Base-by-base conservation (phyloP, 352 stramenopile genomes). In the Plasmopara muralis region DNA sequence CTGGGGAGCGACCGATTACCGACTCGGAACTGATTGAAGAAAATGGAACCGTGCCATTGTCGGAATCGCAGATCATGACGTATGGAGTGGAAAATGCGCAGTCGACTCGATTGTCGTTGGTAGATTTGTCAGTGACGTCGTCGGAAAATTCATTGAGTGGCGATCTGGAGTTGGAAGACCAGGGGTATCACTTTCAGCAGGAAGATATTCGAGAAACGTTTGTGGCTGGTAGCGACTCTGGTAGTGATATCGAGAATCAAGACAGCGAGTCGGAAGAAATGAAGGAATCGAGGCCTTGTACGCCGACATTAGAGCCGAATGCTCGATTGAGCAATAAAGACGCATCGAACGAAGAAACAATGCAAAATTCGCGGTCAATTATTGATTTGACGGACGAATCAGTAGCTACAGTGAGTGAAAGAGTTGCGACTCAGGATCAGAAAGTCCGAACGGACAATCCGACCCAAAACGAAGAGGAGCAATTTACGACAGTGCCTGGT, bases 11-110 rank as follows among this genome's bases (percentile, higher is more conserved):
- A 25, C 53, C 68, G 25, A 61, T 49, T 2, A 85, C 68, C 1
- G 78, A 87, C 41, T 89, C 78, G 47, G 68, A 89, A 50, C 50
- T 89, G n/a, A 89, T 89, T 41, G 70, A 65, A 5, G 74, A 87
- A 43, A 87, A 89, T 33, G 78, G 74, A 0, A 45, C 49, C 0
- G 68, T 82, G 12, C 30, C 69, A 3, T 68, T 64, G 58, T 40
- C 44, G 0, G 60, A 72, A 44, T 74, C 57, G 0, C 64, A 78
- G 20, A 25, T 25, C 20, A 25, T 25, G 20, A 25, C 20, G 20
- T 25, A 25, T 25, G 20, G 3, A 25, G 20, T 25, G 20, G 20
- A 25, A 3, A 25, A 25, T 25, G 20, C 20, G 20, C 20, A 25
- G 20, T 25, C 20, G 20, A 25, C 3, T 3, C 20, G 3, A 25